Percentiles rank a stretch among this genome's conserved stretches.
These are phyloP conservation scores for Discostella stelligeroides DNA, from an alignment of 108 stramenopile species.

Conservation along the genomic window DNA sequence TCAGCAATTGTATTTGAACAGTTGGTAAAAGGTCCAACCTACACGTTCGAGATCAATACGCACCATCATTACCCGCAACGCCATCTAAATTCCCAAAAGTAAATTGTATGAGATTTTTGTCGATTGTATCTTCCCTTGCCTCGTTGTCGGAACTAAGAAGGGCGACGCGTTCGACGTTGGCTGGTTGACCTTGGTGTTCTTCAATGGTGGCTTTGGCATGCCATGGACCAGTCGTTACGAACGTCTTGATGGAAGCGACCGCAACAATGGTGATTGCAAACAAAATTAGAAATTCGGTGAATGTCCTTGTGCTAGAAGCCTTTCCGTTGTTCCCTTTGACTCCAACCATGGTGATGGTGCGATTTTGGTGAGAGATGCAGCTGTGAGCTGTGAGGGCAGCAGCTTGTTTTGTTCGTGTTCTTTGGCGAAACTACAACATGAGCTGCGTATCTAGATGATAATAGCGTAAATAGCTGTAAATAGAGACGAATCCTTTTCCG, in stretches of 20 bases:
- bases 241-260: constrained; percentile 7
- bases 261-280: constrained; percentile 11
- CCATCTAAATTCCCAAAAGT: constrained; percentile 50
- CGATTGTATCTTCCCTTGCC: constrained; percentile 1
- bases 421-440: neutral
- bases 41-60: neutral
- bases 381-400: no score
- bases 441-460: no score
- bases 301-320: constrained; percentile 9
- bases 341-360: constrained; percentile 3
- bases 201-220: constrained; percentile 30
- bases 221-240: constrained; percentile 13
- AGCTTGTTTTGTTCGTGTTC: no score
- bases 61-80: constrained; percentile 11
- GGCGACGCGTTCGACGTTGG: neutral
- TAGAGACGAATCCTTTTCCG: no score
- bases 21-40: neutral
- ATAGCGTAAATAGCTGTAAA: no score
- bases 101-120: constrained; percentile 50
- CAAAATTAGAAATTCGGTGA: constrained; percentile 7
- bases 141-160: neutral
- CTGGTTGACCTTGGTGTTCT: constrained; percentile 15
- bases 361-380: no score
- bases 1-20: no score
- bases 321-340: constrained; percentile 38